Base-by-base conservation (phyloP, 2,329 filamentous ascomycete genomes). In the Allantophomopsis lycopodina region DNA sequence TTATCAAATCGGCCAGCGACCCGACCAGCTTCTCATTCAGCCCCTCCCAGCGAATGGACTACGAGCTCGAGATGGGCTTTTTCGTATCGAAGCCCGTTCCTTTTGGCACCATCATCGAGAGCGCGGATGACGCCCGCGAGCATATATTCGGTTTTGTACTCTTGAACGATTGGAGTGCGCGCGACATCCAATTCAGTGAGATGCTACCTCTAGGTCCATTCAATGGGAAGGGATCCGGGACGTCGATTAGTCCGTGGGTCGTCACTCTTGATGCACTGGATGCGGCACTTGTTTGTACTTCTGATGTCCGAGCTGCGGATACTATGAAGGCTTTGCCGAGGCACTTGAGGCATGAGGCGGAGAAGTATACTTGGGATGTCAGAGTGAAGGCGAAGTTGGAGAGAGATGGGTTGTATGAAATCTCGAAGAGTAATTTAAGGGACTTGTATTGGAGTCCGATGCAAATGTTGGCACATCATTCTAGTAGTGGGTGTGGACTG, bases 301-400 rank as follows among this genome's bases (percentile, higher is more conserved):
- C 18, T 20, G 18, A 20, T 7, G 18, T 20, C 7, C 18, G 18
- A 73, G 2, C 79, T 79, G 60, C 62, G 67, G 31, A 38, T 16
- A 32, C 18, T 14, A 71, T 43, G 65, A 72, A 37, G 59, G 61
- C 1, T 56, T 66, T 20, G 49, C 76, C 7, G 56, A 79, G 23
- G 70, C 73, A 0, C 80, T 58, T 87, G 36, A 67, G 68, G 43
- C 76, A 84, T 52, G 68, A 66, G 49, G 65, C 63, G 28, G 50
- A 58, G 30, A 62, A 75, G 35, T 72, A 63, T 16, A 69, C 76
- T 13, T 83, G 75, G 48, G 75, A 84, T 48, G 81, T 87, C 37
- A 63, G 69, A 61, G 58, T 30, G 72, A 66, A 68, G 53, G 59
- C 18, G 7, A 20, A 20, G 18, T 7, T 20, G 18, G 18, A 20